These are phyloP conservation scores for Trichophyton simii DNA, from an alignment of 2,329 filamentous ascomycete genomes.

Conservation along the genomic window DNA sequence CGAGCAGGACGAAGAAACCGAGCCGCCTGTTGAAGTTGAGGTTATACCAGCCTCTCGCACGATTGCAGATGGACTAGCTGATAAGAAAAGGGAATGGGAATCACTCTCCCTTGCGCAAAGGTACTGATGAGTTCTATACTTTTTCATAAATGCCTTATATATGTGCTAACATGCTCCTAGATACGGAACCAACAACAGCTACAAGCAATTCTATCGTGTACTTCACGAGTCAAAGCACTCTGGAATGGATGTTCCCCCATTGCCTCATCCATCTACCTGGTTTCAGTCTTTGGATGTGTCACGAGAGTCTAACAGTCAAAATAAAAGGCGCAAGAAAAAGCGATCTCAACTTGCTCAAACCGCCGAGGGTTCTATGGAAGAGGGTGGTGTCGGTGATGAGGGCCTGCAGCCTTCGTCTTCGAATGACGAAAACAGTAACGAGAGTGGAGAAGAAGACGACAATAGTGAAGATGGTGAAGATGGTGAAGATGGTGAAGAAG, in stretches of 20 bases:
- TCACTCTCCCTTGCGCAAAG: constrained; percentile 29
- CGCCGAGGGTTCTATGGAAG: not conserved
- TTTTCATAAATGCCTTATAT: not conserved
- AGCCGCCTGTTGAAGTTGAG: constrained; percentile 31
- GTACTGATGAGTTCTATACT: constrained; percentile 18
- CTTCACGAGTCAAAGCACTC: constrained; percentile 49
- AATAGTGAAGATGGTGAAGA: not conserved
- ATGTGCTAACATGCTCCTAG: constrained; percentile 12
- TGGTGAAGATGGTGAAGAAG: not conserved
- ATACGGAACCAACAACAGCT: constrained; percentile 49
- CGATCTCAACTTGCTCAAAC: constrained; percentile 3
- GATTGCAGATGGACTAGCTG: constrained; percentile 25
- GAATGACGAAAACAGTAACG: not conserved
- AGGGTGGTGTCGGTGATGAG: not conserved
- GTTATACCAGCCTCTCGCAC: constrained; percentile 27
- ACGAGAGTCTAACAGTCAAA: constrained; percentile 19
- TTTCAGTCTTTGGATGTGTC: constrained; percentile 35
- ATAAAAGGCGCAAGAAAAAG: constrained; percentile 15
- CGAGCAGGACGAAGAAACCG: constrained; percentile 28
- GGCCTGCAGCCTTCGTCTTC: not conserved
- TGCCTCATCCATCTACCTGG: constrained; percentile 50
- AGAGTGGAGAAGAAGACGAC: not conserved
- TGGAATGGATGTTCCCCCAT: constrained; percentile 38
- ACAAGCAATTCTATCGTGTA: constrained; percentile 48
- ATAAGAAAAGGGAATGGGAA: constrained; percentile 26